phyloP scores from a whole-genome alignment of 441 rosid genomes.

The Corymbia citriodora region DNA sequence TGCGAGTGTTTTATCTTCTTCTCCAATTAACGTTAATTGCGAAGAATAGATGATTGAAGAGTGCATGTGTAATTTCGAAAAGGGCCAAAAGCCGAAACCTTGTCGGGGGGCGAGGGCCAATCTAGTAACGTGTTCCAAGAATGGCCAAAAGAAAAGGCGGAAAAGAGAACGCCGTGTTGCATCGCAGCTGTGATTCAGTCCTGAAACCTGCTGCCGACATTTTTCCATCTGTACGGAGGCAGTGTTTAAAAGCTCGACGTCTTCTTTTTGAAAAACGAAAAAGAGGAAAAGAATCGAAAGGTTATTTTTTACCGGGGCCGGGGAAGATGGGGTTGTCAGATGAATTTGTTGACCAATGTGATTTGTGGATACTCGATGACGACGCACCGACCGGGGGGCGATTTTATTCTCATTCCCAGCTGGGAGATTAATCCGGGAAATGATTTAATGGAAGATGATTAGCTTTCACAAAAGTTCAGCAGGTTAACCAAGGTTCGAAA shows the following conservation, averaged over 20 bases:
- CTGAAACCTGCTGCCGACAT: not conserved
- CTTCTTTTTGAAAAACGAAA: not conserved
- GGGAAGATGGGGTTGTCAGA: not conserved
- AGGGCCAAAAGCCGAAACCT: not conserved
- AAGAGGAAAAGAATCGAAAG: not conserved
- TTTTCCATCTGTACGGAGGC: not conserved
- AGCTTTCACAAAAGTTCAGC: not conserved
- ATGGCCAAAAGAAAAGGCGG: not conserved
- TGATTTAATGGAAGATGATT: not conserved
- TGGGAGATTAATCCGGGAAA: not conserved
- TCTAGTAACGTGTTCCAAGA: not conserved
- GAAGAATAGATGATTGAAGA: not conserved
- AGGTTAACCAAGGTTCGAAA: not conserved
- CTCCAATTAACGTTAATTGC: not conserved
- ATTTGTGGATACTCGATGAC: not conserved
- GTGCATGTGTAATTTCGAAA: not conserved
- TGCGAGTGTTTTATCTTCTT: not conserved
- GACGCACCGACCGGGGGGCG: not conserved
- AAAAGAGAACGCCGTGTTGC: not conserved
- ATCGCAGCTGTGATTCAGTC: not conserved
- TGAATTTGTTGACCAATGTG: not conserved
- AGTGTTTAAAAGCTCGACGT: not conserved
- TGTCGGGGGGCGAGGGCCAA: not conserved
- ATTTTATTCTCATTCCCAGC: not conserved
- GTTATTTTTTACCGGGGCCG: not conserved